Evolutionary conservation across 106 monocot species (phyloP).

Genomic region (Acorus calamus): DNA sequence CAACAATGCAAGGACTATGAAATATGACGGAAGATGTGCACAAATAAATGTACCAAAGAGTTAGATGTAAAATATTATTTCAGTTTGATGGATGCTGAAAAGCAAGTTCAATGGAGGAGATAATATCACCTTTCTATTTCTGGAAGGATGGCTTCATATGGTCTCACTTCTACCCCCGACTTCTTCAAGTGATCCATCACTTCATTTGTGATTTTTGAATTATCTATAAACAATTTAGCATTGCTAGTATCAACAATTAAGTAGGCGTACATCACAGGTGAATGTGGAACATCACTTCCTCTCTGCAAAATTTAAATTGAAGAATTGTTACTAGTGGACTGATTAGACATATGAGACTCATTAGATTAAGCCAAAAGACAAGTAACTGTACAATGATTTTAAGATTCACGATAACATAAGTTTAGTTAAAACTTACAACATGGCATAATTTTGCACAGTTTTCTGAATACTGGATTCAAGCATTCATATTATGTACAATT

Average conservation of each 20-base stretch:
- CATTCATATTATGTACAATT: too few species aligned
- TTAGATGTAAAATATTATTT: not conserved
- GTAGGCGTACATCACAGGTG: conserved; percentile 91
- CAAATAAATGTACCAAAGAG: too few species aligned
- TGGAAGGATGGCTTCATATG: conserved; percentile 66
- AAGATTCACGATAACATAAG: too few species aligned
- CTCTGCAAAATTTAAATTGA: conserved; percentile 43
- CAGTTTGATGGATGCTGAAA: not conserved
- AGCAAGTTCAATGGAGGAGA: not conserved
- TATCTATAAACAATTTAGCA: conserved; percentile 78
- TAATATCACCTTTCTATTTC: conserved; percentile 67
- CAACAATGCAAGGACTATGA: too few species aligned
- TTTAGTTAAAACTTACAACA: too few species aligned
- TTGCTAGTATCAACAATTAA: conserved; percentile 53
- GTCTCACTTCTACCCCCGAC: conserved; percentile 65
- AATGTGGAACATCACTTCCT: conserved; percentile 89
- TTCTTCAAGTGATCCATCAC: conserved; percentile 47
- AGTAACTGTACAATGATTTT: too few species aligned
- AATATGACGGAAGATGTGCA: too few species aligned
- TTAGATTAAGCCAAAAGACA: too few species aligned
- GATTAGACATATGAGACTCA: too few species aligned
- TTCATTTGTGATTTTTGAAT: conserved; percentile 52
- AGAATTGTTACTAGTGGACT: too few species aligned
- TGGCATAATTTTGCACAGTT: too few species aligned
- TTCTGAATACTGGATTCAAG: too few species aligned